phyloP scores from a whole-genome alignment of 2,329 filamentous ascomycete genomes.

The Ustilaginoidea virens region DNA sequence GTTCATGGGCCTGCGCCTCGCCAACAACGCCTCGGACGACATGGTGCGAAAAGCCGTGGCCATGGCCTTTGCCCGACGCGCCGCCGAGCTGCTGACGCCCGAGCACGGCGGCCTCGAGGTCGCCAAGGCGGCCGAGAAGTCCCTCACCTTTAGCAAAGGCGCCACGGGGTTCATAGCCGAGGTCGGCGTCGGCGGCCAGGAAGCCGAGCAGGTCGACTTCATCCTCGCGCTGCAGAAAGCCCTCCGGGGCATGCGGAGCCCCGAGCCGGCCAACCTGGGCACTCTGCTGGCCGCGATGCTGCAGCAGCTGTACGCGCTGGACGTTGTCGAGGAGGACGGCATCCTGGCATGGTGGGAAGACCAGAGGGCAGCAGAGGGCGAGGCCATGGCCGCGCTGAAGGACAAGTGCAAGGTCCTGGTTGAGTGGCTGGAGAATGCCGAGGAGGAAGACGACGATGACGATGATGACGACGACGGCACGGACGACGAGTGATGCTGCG shows the following conservation, averaged over 20 bases:
- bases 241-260: conserved; percentile 48
- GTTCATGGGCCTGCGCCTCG: conserved; percentile 83
- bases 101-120: conserved; percentile 39
- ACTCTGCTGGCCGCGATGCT: conserved; percentile 62
- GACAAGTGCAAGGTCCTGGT: conserved; percentile 65
- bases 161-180: conserved; percentile 41
- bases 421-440: conserved; percentile 68
- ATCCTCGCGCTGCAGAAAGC: conserved; percentile 70
- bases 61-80: conserved; percentile 68
- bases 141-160: conserved; percentile 39
- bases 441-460: conserved; percentile 53
- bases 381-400: conserved; percentile 54
- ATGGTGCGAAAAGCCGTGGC: conserved; percentile 80
- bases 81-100: conserved; percentile 48
- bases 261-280: conserved; percentile 30
- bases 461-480: conserved; percentile 22
- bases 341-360: conserved; percentile 83
- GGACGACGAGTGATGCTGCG: conserved; percentile 5
- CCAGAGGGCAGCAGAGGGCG: conserved; percentile 46
- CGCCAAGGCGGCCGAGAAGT: conserved; percentile 45
- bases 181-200: conserved; percentile 47
- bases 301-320: conserved; percentile 72
- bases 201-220: conserved; percentile 73
- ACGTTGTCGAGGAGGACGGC: conserved; percentile 78
- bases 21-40: conserved; percentile 75